Conservation (phyloP, 306 rosid genomes). For the Gastrolobium bilobum region DNA sequence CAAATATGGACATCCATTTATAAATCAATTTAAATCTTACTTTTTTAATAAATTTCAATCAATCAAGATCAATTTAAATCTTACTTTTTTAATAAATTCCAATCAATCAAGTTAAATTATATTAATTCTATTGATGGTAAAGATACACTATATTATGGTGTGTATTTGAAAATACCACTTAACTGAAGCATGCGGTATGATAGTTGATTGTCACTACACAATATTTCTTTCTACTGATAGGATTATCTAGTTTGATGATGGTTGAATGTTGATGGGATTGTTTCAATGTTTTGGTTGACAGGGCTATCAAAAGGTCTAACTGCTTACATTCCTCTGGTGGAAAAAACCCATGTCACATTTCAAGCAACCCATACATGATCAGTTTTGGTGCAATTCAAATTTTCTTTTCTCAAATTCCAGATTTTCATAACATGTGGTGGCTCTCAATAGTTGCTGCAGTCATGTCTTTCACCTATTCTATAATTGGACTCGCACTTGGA, state of each 20-base stretch:
- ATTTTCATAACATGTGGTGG: slow-evolving; percentile 61
- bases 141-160: no score
- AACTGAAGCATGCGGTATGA: no score
- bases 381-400: slow-evolving; percentile 46
- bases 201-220: neutral
- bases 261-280: neutral
- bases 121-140: no score
- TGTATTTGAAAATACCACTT: no score
- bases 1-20: no score
- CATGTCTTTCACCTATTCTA: slow-evolving; percentile 56
- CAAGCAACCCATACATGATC: slow-evolving; percentile 51
- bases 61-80: no score
- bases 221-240: neutral
- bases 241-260: neutral
- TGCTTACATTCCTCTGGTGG: slow-evolving; percentile 43
- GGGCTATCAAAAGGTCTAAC: slow-evolving; percentile 51
- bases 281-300: neutral
- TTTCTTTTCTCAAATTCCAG: slow-evolving; percentile 53
- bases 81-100: no score
- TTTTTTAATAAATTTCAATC: no score
- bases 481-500: slow-evolving; percentile 58
- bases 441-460: slow-evolving; percentile 57
- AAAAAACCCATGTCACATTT: slow-evolving; percentile 43
- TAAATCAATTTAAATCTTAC: no score
- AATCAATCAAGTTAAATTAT: no score